phyloP scores from a whole-genome alignment of 2,329 filamentous ascomycete species.

The Aspergillus fischeri region DNA sequence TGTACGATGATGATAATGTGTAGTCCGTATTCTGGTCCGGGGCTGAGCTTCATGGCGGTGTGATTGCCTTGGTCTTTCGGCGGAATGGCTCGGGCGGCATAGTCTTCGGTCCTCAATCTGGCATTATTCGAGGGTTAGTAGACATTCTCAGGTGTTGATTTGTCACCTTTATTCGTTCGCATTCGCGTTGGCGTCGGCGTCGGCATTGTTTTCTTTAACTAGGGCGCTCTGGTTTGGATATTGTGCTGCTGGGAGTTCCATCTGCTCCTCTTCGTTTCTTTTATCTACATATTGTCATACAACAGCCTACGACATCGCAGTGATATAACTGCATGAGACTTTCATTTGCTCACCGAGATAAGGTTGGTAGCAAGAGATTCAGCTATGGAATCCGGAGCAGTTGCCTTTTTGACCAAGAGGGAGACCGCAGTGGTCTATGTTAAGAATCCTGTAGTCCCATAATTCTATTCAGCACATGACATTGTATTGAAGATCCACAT shows the following conservation, averaged over 20 bases:
- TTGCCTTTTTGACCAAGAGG: neutral
- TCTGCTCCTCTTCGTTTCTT: neutral
- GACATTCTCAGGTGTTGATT: neutral
- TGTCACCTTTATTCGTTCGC: neutral
- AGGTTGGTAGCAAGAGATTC: neutral
- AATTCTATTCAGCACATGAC: conserved; percentile 1
- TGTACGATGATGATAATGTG: conserved; percentile 86
- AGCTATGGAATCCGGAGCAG: neutral
- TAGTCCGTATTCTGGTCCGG: conserved; percentile 28
- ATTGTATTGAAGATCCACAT: conserved; percentile 12
- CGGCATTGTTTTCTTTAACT: neutral
- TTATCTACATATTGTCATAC: neutral
- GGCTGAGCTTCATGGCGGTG: neutral
- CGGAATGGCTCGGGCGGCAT: no score
- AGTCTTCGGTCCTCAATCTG: no score
- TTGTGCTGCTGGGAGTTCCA: neutral
- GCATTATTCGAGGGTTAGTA: neutral
- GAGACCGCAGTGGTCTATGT: neutral
- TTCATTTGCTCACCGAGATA: neutral
- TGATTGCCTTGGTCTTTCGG: neutral
- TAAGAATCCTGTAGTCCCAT: neutral
- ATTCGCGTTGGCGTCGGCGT: conserved; percentile 2
- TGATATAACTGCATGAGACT: no score
- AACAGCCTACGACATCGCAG: neutral
- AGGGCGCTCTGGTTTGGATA: neutral